Percentiles rank a stretch among this genome's conserved stretches.
phyloP scores from a whole-genome alignment of 2,329 filamentous ascomycete genomes.

The Diaporthe vexans region DNA sequence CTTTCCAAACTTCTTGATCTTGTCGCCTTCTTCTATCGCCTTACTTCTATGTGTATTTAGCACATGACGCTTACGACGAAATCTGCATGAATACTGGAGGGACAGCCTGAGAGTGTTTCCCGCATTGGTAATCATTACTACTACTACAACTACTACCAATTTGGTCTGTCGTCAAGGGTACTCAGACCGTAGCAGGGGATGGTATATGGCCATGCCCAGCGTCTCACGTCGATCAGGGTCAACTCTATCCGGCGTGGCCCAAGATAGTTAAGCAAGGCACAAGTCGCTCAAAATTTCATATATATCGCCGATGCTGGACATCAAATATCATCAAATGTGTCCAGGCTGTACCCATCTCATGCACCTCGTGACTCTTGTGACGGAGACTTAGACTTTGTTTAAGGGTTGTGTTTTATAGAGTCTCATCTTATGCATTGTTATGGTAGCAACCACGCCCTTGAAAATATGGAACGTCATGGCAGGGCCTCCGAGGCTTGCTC shows the following conservation, averaged over 20 bases:
- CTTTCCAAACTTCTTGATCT: slow-evolving; percentile 9
- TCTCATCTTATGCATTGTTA: not conserved
- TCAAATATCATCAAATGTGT: slow-evolving; percentile 1
- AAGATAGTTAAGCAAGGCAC: slow-evolving; percentile 11
- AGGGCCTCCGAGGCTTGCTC: not conserved
- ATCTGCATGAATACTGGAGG: slow-evolving; percentile 6
- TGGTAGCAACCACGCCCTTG: not conserved
- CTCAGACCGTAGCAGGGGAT: not conserved
- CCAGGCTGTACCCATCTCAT: not conserved
- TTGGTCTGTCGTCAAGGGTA: not conserved
- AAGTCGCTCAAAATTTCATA: not conserved
- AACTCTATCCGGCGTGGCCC: not conserved
- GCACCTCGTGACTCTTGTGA: not conserved
- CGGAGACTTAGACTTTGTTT: not conserved
- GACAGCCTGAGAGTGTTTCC: slow-evolving; percentile 9
- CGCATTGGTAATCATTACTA: not conserved
- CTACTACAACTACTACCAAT: not conserved
- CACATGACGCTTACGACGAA: slow-evolving; percentile 37
- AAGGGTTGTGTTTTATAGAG: not conserved
- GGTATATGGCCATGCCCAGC: not conserved
- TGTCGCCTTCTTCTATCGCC: slow-evolving; percentile 23
- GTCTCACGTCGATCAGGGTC: not conserved
- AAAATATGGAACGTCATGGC: not conserved
- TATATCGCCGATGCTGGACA: slow-evolving; percentile 27
- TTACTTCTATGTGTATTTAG: slow-evolving; percentile 36